phyloP scores from a whole-genome alignment of 495 filamentous ascomycete species.

The Aspergillus carlsbadensis region DNA sequence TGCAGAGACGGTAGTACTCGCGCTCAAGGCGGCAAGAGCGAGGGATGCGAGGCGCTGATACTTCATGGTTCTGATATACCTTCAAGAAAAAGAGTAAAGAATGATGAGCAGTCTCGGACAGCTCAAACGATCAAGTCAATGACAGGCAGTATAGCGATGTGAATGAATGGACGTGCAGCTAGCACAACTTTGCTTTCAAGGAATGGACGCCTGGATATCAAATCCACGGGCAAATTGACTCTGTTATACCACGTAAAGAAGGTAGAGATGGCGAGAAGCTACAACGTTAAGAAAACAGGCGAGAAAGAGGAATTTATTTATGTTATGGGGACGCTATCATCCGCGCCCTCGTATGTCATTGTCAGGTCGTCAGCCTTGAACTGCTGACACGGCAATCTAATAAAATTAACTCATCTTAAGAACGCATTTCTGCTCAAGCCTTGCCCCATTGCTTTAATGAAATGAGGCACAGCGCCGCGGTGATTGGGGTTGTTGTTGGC shows the following conservation, averaged over 20 bases:
- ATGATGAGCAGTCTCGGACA: constrained; percentile 10
- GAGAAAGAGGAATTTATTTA: constrained; percentile 5
- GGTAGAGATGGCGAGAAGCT: constrained; percentile 12
- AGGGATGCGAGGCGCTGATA: constrained; percentile 31
- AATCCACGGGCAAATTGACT: constrained; percentile 27
- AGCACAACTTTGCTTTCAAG: constrained; percentile 19
- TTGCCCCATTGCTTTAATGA: constrained; percentile 14
- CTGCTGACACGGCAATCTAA: constrained; percentile 16
- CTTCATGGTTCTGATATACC: constrained; percentile 27
- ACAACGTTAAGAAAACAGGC: constrained; percentile 6
- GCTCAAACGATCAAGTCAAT: not conserved
- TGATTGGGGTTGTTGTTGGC: constrained; percentile 13
- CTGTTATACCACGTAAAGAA: constrained; percentile 28
- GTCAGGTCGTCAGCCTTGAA: not conserved
- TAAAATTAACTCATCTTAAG: constrained; percentile 18
- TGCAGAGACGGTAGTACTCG: constrained; percentile 31
- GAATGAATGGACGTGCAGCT: constrained; percentile 28
- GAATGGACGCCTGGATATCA: constrained; percentile 39
- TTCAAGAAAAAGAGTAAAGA: constrained; percentile 3
- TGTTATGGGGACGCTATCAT: not conserved
- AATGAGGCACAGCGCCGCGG: not conserved
- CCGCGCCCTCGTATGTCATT: not conserved
- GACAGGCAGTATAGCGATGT: not conserved
- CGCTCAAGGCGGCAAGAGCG: constrained; percentile 29
- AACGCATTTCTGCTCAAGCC: not conserved